Conservation (phyloP, 1,284 basidiomycete genomes). For the Marasmius fiardii region DNA sequence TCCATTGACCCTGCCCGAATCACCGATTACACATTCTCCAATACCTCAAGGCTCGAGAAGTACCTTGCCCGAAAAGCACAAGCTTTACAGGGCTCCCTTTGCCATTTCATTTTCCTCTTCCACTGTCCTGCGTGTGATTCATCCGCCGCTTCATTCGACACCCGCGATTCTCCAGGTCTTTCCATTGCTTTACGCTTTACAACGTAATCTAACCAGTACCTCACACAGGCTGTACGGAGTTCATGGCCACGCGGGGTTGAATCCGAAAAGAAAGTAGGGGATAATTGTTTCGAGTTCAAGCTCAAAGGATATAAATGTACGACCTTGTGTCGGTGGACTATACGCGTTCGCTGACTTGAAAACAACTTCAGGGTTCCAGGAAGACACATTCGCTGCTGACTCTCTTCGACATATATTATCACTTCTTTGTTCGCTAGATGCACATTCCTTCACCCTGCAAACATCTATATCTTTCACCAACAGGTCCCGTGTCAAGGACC, state of each 20-base stretch:
- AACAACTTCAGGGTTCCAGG: slow-evolving; percentile 62
- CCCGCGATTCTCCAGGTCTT: slow-evolving; percentile 59
- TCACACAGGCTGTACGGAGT: slow-evolving; percentile 59
- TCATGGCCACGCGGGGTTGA: slow-evolving; percentile 78
- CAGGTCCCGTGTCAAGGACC: slow-evolving; percentile 69
- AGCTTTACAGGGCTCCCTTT: slow-evolving; percentile 44
- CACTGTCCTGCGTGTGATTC: slow-evolving; percentile 66
- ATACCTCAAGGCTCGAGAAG: slow-evolving; percentile 32
- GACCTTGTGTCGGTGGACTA: slow-evolving; percentile 21
- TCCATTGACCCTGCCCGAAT: slow-evolving; percentile 30
- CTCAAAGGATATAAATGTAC: slow-evolving; percentile 76
- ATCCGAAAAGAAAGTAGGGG: slow-evolving; percentile 70
- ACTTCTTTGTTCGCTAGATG: slow-evolving; percentile 63
- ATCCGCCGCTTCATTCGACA: slow-evolving; percentile 68
- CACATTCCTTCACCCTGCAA: slow-evolving; percentile 62
- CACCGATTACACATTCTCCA: slow-evolving; percentile 29
- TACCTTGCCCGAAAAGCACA: slow-evolving; percentile 34
- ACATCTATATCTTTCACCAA: slow-evolving; percentile 65
- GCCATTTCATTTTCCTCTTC: slow-evolving; percentile 71
- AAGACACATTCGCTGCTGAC: slow-evolving; percentile 73
- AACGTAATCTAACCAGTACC: background rate
- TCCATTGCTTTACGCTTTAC: background rate
- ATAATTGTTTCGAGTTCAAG: slow-evolving; percentile 73
- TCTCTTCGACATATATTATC: slow-evolving; percentile 72
- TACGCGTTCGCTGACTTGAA: slow-evolving; percentile 14